Evolutionary conservation across 2,329 filamentous ascomycete species (phyloP).

Genomic region (Venturia oleaginea): DNA sequence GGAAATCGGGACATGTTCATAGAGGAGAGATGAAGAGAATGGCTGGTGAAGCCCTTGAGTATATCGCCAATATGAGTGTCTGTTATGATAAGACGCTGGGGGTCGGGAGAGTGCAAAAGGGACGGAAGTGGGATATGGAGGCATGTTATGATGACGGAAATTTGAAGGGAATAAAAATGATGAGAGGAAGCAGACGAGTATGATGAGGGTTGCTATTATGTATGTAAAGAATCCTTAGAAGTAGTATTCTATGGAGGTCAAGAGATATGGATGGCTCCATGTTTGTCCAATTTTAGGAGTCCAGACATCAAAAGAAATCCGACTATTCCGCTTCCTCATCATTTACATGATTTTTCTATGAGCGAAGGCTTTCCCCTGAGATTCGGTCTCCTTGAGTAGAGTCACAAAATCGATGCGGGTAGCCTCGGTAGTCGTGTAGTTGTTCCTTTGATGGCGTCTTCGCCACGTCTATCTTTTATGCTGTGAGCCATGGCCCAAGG

Average conservation of each 20-base stretch:
- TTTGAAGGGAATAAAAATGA: not conserved
- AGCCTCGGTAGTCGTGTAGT: not conserved
- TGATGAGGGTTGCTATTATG: constrained; percentile 13
- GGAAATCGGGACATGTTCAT: not conserved
- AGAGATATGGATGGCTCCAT: not conserved
- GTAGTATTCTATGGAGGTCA: not conserved
- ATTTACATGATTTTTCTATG: no score
- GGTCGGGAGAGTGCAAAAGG: constrained; percentile 3
- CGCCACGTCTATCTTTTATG: not conserved
- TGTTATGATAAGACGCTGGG: constrained; percentile 3
- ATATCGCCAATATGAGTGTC: constrained; percentile 1
- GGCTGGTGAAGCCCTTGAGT: not conserved
- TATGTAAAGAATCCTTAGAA: not conserved
- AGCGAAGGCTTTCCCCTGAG: not conserved
- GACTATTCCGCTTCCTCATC: no score
- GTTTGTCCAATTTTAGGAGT: no score
- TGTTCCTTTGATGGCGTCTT: not conserved
- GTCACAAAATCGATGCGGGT: not conserved
- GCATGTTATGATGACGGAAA: constrained; percentile 8
- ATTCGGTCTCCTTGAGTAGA: not conserved
- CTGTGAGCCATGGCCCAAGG: not conserved
- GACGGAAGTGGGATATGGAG: constrained; percentile 8
- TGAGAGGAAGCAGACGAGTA: not conserved
- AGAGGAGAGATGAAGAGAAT: not conserved
- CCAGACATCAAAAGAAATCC: no score